phyloP scores from a whole-genome alignment of 2,329 filamentous ascomycete species.

The Alternaria ventricosa region DNA sequence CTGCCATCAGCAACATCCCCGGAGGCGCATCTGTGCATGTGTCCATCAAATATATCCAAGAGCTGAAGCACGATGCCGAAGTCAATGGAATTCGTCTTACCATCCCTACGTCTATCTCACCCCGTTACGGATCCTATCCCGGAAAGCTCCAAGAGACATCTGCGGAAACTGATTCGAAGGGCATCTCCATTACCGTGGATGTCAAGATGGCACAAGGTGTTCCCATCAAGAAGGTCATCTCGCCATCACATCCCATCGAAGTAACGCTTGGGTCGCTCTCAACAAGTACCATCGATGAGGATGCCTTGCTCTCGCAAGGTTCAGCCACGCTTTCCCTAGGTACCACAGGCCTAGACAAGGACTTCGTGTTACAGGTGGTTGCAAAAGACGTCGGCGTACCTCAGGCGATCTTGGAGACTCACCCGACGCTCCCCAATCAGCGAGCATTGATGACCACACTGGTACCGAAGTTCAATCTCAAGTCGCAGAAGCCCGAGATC shows the following conservation, averaged over 20 bases:
- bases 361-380: constrained; percentile 8
- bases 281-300: neutral
- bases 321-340: constrained; percentile 2
- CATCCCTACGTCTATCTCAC: neutral
- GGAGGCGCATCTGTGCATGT: neutral
- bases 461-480: constrained; percentile 10
- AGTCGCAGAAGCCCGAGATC: constrained; percentile 9
- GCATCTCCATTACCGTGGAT: constrained; percentile 8
- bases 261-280: constrained; percentile 7
- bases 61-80: constrained; percentile 10
- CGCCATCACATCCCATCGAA: constrained; percentile 9
- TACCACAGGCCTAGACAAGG: neutral
- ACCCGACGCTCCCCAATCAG: constrained; percentile 1
- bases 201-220: neutral
- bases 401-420: constrained; percentile 6
- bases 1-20: constrained; percentile 1
- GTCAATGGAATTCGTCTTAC: constrained; percentile 8
- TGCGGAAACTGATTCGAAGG: neutral
- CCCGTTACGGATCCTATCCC: constrained; percentile 4
- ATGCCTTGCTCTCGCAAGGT: neutral
- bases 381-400: constrained; percentile 8
- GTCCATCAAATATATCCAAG: constrained; percentile 10
- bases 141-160: neutral
- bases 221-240: constrained; percentile 7
- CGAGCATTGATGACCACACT: constrained; percentile 9